Conservation (phyloP, 192 early-diverging fungal species). For the Coemansia sp. region DNA sequence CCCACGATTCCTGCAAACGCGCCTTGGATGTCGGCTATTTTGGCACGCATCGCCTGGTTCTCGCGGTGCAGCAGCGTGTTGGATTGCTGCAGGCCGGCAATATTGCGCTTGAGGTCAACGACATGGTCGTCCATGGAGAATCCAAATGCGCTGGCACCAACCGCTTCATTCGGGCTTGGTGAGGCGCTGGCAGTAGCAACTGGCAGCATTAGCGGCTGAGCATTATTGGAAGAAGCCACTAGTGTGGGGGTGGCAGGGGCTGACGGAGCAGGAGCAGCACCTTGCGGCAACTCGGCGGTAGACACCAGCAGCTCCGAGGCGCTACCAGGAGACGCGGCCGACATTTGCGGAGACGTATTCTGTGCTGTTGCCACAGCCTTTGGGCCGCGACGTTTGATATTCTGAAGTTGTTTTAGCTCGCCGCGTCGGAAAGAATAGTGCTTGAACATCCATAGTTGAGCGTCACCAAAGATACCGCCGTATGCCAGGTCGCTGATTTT, state of each 20-base stretch:
- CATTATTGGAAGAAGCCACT: not conserved
- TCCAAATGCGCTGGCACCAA: not conserved
- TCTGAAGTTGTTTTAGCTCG: slow-evolving; percentile 41
- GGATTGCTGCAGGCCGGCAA: slow-evolving; percentile 30
- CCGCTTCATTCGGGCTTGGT: not conserved
- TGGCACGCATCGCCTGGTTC: slow-evolving; percentile 44
- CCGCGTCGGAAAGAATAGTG: slow-evolving; percentile 46
- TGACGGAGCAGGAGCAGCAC: not conserved
- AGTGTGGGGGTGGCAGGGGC: not conserved
- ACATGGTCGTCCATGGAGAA: slow-evolving; percentile 19
- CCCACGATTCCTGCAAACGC: slow-evolving; percentile 45
- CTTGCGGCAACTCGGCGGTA: not conserved
- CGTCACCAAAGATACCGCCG: slow-evolving; percentile 39
- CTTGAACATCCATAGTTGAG: slow-evolving; percentile 55
- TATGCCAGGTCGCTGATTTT: slow-evolving; percentile 51
- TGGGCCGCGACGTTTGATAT: slow-evolving; percentile 49
- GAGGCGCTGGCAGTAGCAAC: not conserved
- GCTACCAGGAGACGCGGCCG: slow-evolving; percentile 10
- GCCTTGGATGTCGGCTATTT: slow-evolving; percentile 23
- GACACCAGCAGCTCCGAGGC: not conserved
- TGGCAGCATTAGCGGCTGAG: not conserved
- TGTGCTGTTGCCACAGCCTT: slow-evolving; percentile 11
- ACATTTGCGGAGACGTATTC: not conserved
- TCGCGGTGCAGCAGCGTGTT: slow-evolving; percentile 39
- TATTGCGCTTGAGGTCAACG: slow-evolving; percentile 22